Conservation (phyloP, 139 green algal genomes). For the Coelastrella sp. region DNA sequence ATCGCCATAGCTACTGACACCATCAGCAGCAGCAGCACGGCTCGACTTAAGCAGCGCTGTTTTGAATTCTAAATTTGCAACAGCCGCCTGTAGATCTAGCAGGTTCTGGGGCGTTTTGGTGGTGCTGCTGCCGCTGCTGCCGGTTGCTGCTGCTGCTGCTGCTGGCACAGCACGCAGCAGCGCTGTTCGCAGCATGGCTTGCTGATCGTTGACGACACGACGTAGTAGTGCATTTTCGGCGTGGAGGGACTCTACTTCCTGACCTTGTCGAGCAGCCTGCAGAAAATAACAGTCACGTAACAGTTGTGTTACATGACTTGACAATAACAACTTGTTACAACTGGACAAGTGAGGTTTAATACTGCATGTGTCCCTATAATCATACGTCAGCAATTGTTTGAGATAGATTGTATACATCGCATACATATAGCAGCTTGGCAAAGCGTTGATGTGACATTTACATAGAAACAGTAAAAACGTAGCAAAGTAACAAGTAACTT, state of each 20-base stretch:
- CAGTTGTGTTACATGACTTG: no score
- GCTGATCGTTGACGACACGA: conserved; percentile 27
- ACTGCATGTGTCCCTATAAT: no score
- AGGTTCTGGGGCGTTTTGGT: conserved; percentile 18
- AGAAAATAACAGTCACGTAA: neutral
- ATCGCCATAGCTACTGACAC: neutral
- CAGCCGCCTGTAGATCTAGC: conserved; percentile 14
- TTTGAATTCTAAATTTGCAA: conserved; percentile 25
- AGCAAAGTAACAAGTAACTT: no score
- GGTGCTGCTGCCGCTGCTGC: conserved; percentile 30
- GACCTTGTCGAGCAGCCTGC: conserved; percentile 14
- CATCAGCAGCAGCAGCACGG: conserved; percentile 9
- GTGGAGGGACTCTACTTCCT: neutral
- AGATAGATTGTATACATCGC: no score
- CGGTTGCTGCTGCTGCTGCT: conserved; percentile 34
- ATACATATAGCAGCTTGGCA: no score
- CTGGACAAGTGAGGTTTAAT: no score
- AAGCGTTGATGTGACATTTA: no score
- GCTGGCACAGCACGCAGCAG: neutral
- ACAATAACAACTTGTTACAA: no score
- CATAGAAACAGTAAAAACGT: no score
- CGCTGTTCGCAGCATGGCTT: conserved; percentile 19
- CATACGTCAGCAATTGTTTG: no score
- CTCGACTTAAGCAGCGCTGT: neutral
- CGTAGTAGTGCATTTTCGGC: conserved; percentile 33